phyloP scores from a whole-genome alignment of 1,139 yeast genomes.

The Kodamaea ohmeri region DNA sequence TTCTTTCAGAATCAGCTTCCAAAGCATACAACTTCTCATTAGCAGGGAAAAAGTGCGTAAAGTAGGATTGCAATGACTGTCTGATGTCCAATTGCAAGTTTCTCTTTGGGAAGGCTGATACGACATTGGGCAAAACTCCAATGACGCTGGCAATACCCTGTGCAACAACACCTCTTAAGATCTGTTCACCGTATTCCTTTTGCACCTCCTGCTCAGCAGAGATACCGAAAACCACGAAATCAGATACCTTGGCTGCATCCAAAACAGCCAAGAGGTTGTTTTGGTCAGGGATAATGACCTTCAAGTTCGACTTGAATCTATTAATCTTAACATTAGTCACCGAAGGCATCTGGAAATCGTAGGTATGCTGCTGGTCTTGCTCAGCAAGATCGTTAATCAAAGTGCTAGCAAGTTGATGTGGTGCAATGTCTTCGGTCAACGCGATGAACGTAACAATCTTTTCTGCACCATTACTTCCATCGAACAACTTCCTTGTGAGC shows the following conservation, averaged over 20 bases:
- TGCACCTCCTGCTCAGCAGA: conserved; percentile 86
- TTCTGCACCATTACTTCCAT: conserved; percentile 77
- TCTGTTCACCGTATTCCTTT: conserved; percentile 76
- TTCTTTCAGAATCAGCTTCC: conserved; percentile 64
- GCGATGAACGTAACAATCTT: conserved; percentile 80
- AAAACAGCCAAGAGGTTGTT: conserved; percentile 63
- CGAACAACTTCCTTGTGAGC: conserved; percentile 64
- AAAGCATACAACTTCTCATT: conserved; percentile 75
- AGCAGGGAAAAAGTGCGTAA: conserved; percentile 86
- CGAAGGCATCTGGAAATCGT: conserved; percentile 41
- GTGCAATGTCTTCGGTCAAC: conserved; percentile 67
- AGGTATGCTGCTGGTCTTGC: conserved; percentile 14
- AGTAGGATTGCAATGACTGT: conserved; percentile 78
- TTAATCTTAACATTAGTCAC: conserved; percentile 50
- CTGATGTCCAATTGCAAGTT: conserved; percentile 76
- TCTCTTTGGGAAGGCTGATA: conserved; percentile 63
- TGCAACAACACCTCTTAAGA: conserved; percentile 80
- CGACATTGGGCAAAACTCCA: conserved; percentile 78
- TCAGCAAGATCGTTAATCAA: conserved; percentile 41
- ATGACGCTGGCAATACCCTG: conserved; percentile 88
- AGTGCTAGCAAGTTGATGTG: conserved; percentile 54
- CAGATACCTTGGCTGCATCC: conserved; percentile 88
- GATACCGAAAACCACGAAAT: conserved; percentile 80
- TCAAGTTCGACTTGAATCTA: conserved; percentile 73
- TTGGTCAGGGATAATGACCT: conserved; percentile 73